Percentiles rank a stretch among this genome's conserved stretches.
Evolutionary conservation across 2,329 filamentous ascomycete genomes (phyloP).

Genomic region (Eutypella sp.): DNA sequence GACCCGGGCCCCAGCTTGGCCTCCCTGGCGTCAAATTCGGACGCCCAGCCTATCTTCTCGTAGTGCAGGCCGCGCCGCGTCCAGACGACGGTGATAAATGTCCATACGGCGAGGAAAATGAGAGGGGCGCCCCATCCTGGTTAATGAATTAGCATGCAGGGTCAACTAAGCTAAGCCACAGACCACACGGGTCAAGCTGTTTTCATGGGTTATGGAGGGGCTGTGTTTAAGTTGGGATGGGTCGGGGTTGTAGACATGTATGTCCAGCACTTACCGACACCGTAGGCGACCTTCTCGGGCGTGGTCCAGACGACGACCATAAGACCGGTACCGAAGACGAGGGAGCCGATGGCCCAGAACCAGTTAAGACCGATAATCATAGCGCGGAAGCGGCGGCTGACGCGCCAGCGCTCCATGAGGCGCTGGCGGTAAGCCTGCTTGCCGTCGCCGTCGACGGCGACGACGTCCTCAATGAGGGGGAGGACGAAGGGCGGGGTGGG

Average conservation of each 20-base stretch:
- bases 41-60: conserved; percentile 21
- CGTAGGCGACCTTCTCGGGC: conserved; percentile 41
- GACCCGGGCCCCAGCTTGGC: not conserved
- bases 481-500: conserved; percentile 56
- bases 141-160: not conserved
- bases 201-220: no score
- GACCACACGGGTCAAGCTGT: no score
- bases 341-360: conserved; percentile 50
- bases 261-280: conserved; percentile 26
- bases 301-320: conserved; percentile 45
- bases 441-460: conserved; percentile 61
- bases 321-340: conserved; percentile 40
- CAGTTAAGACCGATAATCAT: conserved; percentile 51
- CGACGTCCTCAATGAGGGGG: conserved; percentile 62
- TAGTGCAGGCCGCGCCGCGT: conserved; percentile 11
- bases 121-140: conserved; percentile 24
- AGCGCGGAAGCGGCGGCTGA: conserved; percentile 47
- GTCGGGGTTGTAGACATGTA: no score
- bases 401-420: conserved; percentile 45
- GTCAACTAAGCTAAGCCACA: no score
- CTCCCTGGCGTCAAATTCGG: conserved; percentile 6
- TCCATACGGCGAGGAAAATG: conserved; percentile 21
- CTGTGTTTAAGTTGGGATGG: no score
- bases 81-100: conserved; percentile 22
- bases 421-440: conserved; percentile 48